These are phyloP conservation scores for Exophiala mesophila DNA, from an alignment of 2,329 filamentous ascomycete species.

Conservation along the genomic window DNA sequence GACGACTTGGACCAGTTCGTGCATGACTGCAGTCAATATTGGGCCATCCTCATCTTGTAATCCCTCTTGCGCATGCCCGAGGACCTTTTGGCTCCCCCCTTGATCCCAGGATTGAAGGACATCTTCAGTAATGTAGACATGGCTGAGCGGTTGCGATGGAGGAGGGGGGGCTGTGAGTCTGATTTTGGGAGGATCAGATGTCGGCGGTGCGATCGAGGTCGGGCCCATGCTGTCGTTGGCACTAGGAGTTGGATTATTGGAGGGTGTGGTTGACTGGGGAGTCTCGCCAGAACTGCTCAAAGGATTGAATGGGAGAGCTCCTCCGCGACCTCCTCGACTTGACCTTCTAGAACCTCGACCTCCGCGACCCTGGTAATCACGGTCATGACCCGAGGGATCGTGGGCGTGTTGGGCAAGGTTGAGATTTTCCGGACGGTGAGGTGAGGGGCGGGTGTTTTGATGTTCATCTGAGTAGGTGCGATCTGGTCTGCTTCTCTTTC, in stretches of 20 bases:
- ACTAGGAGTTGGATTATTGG: conserved; percentile 29
- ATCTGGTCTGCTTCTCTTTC: conserved; percentile 53
- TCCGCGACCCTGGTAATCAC: conserved; percentile 15
- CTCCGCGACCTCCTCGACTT: conserved; percentile 20
- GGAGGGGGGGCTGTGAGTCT: conserved; percentile 23
- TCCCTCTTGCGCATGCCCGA: conserved; percentile 57
- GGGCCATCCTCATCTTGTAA: conserved; percentile 63
- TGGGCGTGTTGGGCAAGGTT: conserved; percentile 51
- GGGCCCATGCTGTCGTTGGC: conserved; percentile 29
- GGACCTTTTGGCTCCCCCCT: conserved; percentile 61
- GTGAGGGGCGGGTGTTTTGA: conserved; percentile 39
- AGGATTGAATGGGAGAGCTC: conserved; percentile 7
- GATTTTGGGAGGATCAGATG: conserved; percentile 24
- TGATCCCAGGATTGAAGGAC: conserved; percentile 63
- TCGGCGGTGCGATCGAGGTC: conserved; percentile 9
- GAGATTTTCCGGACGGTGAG: conserved; percentile 43
- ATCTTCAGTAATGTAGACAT: conserved; percentile 69
- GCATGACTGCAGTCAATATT: conserved; percentile 67
- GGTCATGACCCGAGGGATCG: conserved; percentile 30
- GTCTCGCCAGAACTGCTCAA: conserved; percentile 10
- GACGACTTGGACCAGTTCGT: conserved; percentile 76
- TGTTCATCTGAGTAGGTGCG: conserved; percentile 41
- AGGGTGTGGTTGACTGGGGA: background rate
- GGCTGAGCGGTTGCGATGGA: conserved; percentile 55
- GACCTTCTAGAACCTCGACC: conserved; percentile 32